A percentile compares a stretch with the other conserved stretches of the same genome.
Conservation (phyloP, 257 asterid genomes). For the Perilla frutescens region DNA sequence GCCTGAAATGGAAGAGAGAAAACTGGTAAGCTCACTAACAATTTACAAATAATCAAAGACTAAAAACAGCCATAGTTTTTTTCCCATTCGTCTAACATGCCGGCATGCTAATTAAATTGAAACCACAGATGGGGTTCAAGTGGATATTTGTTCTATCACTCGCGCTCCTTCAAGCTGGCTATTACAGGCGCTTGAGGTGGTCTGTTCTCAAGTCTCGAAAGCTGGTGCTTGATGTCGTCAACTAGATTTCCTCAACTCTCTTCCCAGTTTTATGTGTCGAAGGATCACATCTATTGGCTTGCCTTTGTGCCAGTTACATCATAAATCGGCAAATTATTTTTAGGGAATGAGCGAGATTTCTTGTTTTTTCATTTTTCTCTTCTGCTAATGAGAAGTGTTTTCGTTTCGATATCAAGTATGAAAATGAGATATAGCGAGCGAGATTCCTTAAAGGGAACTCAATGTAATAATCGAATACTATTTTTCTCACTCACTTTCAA, state of each 20-base stretch:
- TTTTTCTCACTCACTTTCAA: neutral
- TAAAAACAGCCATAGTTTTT: no score
- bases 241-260: conserved; percentile 34
- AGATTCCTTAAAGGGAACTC: conserved; percentile 9
- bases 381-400: neutral
- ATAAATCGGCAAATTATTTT: neutral
- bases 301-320: neutral
- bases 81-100: neutral
- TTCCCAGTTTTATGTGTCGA: neutral
- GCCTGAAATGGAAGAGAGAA: conserved; percentile 78
- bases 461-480: neutral
- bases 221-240: conserved; percentile 65
- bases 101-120: neutral
- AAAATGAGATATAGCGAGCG: conserved; percentile 4
- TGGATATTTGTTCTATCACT: conserved; percentile 68
- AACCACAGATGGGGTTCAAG: conserved; percentile 70
- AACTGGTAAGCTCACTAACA: conserved; percentile 45
- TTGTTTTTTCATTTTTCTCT: neutral
- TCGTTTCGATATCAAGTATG: neutral
- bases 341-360: neutral
- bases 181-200: conserved; percentile 67
- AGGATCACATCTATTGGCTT: neutral
- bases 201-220: conserved; percentile 63
- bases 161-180: conserved; percentile 70
- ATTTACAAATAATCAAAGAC: neutral